These are phyloP conservation scores for Escallonia rubra DNA, from an alignment of 129 eudicot species.

Conservation along the genomic window DNA sequence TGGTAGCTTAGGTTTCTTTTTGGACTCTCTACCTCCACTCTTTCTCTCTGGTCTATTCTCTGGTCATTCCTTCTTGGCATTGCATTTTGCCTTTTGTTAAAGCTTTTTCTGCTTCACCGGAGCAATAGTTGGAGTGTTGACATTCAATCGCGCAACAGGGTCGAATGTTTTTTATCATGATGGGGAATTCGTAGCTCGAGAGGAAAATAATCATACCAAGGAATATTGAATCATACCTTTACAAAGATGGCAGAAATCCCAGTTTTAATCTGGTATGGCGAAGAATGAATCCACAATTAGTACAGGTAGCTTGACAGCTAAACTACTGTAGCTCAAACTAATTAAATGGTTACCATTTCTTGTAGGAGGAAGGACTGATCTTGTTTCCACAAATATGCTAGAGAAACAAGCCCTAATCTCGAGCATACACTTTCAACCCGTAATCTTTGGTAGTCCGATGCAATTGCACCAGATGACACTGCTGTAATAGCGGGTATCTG, in stretches of 20 bases:
- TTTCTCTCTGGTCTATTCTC: too few species aligned
- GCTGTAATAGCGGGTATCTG: slow-evolving; percentile 78
- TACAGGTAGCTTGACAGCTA: slow-evolving; percentile 9
- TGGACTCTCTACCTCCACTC: too few species aligned
- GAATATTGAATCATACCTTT: slow-evolving; percentile 44
- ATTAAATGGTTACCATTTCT: slow-evolving; percentile 58
- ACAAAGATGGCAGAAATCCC: slow-evolving; percentile 79
- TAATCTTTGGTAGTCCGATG: slow-evolving; percentile 93
- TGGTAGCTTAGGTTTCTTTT: too few species aligned
- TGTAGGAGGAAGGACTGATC: slow-evolving; percentile 87
- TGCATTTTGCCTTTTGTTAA: too few species aligned
- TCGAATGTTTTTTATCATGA: too few species aligned
- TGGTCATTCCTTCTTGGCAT: too few species aligned
- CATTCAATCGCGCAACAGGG: too few species aligned
- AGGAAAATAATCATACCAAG: too few species aligned
- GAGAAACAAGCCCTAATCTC: slow-evolving; percentile 83
- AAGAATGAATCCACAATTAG: slow-evolving; percentile 21
- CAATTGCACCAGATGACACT: slow-evolving; percentile 98
- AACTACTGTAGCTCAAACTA: neutral
- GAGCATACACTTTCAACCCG: slow-evolving; percentile 97
- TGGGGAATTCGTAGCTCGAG: too few species aligned
- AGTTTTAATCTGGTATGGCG: slow-evolving; percentile 47
- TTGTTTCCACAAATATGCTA: slow-evolving; percentile 91
- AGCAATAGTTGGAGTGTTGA: too few species aligned
- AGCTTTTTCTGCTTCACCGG: too few species aligned